These are phyloP conservation scores for Epichloe coenophiala DNA, from an alignment of 2,329 filamentous ascomycete species.

Conservation along the genomic window DNA sequence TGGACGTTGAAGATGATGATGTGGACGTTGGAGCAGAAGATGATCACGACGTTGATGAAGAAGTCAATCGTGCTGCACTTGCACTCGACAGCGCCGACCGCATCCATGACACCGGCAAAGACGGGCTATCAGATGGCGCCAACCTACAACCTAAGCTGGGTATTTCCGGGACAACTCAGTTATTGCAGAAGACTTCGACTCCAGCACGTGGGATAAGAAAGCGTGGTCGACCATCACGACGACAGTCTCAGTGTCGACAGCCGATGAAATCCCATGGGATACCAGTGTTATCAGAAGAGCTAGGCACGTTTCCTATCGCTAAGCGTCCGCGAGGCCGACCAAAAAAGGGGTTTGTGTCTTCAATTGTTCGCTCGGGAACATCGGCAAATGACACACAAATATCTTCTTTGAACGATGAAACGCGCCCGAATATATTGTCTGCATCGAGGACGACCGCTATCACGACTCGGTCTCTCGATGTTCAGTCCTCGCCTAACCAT, in stretches of 20 bases:
- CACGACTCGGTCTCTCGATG: not conserved
- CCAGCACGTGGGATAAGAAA: constrained; percentile 7
- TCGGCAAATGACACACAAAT: not conserved
- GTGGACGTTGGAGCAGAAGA: constrained; percentile 16
- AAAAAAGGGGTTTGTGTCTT: constrained; percentile 7
- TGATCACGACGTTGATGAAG: constrained; percentile 1
- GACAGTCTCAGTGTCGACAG: constrained; percentile 5
- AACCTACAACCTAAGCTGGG: not conserved
- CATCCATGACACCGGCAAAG: constrained; percentile 4
- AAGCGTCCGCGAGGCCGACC: constrained; percentile 17
- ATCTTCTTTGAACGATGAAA: not conserved
- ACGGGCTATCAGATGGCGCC: not conserved
- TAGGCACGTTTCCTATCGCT: not conserved
- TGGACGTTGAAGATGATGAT: constrained; percentile 22
- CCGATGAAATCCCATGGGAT: not conserved
- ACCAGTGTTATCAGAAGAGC: not conserved
- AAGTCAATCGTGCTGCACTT: not conserved
- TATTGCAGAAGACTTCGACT: not conserved
- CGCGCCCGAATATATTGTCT: not conserved
- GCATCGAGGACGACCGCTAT: not conserved
- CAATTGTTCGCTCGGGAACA: not conserved
- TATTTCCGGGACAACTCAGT: not conserved
- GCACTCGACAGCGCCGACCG: not conserved
- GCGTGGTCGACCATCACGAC: constrained; percentile 21
- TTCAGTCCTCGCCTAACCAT: not conserved